Percentiles rank a stretch among this genome's conserved stretches.
Evolutionary conservation across 1,284 basidiomycete genomes (phyloP).

Genomic region (Ustilago nuda): DNA sequence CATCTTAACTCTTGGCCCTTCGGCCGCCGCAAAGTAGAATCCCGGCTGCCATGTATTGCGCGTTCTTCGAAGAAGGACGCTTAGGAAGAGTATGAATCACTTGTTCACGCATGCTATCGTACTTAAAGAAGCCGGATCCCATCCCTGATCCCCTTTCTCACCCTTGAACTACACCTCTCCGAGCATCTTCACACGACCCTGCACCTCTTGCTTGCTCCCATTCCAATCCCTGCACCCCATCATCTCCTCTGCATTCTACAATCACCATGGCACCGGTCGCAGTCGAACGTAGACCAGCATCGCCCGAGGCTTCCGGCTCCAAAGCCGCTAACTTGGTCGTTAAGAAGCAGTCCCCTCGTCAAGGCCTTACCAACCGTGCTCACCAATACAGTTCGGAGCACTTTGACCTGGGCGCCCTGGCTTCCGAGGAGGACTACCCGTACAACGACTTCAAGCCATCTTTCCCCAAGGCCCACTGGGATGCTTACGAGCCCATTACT

Average conservation of each 20-base stretch:
- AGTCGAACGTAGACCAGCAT: slow-evolving; percentile 30
- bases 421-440: slow-evolving; percentile 45
- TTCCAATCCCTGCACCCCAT: background rate
- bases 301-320: slow-evolving; percentile 21
- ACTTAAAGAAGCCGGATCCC: background rate
- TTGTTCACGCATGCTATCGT: background rate
- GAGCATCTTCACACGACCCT: background rate
- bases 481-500: slow-evolving; percentile 42
- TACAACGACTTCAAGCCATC: slow-evolving; percentile 59
- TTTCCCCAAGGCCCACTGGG: slow-evolving; percentile 55
- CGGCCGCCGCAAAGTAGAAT: background rate
- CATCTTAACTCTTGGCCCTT: slow-evolving; percentile 3
- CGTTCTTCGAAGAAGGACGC: background rate
- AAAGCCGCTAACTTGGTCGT: slow-evolving; percentile 13
- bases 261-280: slow-evolving; percentile 45
- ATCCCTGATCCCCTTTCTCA: background rate
- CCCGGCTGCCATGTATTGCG: background rate
- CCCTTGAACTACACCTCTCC: background rate
- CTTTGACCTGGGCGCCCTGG: slow-evolving; percentile 42
- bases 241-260: background rate
- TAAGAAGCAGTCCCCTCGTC: background rate
- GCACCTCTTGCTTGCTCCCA: background rate
- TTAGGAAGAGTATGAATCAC: background rate
- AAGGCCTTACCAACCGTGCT: slow-evolving; percentile 28
- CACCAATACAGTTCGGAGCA: slow-evolving; percentile 39